Percentiles rank a stretch among this genome's conserved stretches.
These are phyloP conservation scores for Eucalyptus polybractea DNA, from an alignment of 345 rosid species.

Conservation along the genomic window DNA sequence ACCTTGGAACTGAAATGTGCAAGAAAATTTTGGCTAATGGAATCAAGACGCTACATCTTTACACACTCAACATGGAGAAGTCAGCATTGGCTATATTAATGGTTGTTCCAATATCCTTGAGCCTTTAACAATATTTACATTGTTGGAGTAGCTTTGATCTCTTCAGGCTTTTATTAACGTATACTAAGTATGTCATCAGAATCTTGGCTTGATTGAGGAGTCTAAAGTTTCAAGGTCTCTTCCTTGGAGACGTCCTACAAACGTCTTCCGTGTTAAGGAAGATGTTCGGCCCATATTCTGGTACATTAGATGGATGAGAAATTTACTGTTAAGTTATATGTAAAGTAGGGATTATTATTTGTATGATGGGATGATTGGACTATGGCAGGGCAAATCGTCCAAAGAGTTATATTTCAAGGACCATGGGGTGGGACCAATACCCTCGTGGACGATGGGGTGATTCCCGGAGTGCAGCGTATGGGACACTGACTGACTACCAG, in stretches of 20 bases:
- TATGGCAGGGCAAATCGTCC: conserved; percentile 94
- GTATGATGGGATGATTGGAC: not conserved
- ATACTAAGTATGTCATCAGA: conserved; percentile 31
- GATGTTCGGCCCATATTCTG: conserved; percentile 96
- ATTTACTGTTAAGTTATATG: not conserved
- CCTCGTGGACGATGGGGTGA: conserved; percentile 95
- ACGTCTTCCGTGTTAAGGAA: conserved; percentile 82
- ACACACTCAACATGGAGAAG: conserved; percentile 91
- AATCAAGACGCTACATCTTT: conserved; percentile 75
- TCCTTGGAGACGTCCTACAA: conserved; percentile 95
- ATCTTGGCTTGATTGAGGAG: conserved; percentile 92
- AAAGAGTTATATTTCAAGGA: conserved; percentile 88
- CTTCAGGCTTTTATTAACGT: not conserved
- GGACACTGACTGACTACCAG: conserved; percentile 83
- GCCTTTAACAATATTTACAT: not conserved
- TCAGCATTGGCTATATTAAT: conserved; percentile 78
- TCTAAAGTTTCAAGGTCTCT: conserved; percentile 63
- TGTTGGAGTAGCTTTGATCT: not conserved
- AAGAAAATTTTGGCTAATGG: conserved; percentile 88
- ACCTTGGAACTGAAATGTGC: conserved; percentile 97
- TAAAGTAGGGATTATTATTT: not conserved
- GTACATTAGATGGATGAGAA: conserved; percentile 17
- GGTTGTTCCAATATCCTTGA: conserved; percentile 22
- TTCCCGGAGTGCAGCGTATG: conserved; percentile 77
- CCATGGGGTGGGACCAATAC: conserved; percentile 85